A percentile compares a stretch with the other conserved stretches of the same genome.
These are phyloP conservation scores for Vanilla planifolia DNA, from an alignment of 106 monocot species.

Conservation along the genomic window DNA sequence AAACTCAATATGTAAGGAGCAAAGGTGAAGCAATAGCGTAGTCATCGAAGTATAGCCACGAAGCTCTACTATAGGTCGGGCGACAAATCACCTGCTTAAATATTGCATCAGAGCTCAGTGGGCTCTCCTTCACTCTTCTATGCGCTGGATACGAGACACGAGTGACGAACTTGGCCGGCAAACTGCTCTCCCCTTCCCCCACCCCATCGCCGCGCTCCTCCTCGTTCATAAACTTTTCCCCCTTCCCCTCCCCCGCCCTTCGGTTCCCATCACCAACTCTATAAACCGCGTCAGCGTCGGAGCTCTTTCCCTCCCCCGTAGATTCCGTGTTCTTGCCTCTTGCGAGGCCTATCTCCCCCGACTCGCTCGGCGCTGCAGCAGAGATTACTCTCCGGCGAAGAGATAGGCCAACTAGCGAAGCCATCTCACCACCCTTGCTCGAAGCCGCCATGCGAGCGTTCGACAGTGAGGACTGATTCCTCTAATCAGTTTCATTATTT, in stretches of 20 bases:
- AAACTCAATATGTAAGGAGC: too few species aligned
- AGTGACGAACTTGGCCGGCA: slow-evolving; percentile 20
- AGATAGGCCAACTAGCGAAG: background rate
- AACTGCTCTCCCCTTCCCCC: background rate
- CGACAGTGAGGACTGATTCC: background rate
- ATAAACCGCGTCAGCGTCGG: slow-evolving; percentile 12
- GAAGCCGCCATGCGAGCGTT: slow-evolving; percentile 24
- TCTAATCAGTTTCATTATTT: too few species aligned
- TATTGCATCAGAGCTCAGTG: slow-evolving; percentile 83
- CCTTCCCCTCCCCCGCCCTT: slow-evolving; percentile 6
- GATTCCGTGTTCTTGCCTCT: slow-evolving; percentile 6
- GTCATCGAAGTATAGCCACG: too few species aligned
- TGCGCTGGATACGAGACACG: slow-evolving; percentile 74
- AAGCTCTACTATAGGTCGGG: too few species aligned
- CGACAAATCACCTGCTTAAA: slow-evolving; percentile 55
- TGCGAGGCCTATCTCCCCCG: slow-evolving; percentile 1
- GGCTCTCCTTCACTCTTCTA: slow-evolving; percentile 73
- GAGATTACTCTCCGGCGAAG: slow-evolving; percentile 13
- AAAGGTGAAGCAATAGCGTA: too few species aligned
- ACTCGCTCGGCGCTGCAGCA: background rate
- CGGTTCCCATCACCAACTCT: background rate
- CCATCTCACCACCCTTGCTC: slow-evolving; percentile 12
- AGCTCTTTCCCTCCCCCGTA: slow-evolving; percentile 19
- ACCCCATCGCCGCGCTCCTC: background rate
- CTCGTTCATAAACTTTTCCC: background rate